Evolutionary conservation across 2,329 filamentous ascomycete species (phyloP), one percentile per base, ranked within the genome.

Genomic region (Aspergillus ochraceus): DNA sequence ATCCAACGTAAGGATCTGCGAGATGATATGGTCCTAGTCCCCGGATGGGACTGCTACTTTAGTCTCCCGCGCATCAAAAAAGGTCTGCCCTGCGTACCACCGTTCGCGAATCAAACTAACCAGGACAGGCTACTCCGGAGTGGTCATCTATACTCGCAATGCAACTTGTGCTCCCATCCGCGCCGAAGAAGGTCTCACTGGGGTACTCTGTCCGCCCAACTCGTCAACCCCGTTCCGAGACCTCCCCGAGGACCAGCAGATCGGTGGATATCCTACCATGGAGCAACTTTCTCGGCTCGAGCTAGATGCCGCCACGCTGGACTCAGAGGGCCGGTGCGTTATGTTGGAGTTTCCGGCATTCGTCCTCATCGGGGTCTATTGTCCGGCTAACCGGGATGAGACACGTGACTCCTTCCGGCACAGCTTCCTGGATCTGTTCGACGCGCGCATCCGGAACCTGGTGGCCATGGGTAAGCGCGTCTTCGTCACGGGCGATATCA

Each of bases 21-120:
- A 46, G 95, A 98, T 82, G 95, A 98, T 68, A 98, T 98, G 92
- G 93, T 98, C 10, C 81, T 98, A 36, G 87, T 98, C 0, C 88
- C 91, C 0, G 95, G 95, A 12, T 99, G 94, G 94, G 95, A 99
- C 73, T 93, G 93, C 65, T 97, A 89, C 77, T 97, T 97, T 77
- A 97, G 92, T 73, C 81, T 99, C 24, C 95, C 95, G 0, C 92
- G 89, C 72, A 84, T 96, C 71, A 98, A 98, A 76, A 98, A 97
- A 81, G 94, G 92, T 89, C 78, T 24, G 65, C 57, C 12, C 24
- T 19, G n/a, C 22, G 22, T 12, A 24, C 5, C 19, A 22, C n/a
- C 11, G 12, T 46, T 17, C 19, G 3, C 10, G 20, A 5, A 2
- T 19, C 2, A 11, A 12, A 50, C 51, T 52, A 71, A 57, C 10